Conservation (phyloP, 208 protist species). For the Leishmania turanica region DNA sequence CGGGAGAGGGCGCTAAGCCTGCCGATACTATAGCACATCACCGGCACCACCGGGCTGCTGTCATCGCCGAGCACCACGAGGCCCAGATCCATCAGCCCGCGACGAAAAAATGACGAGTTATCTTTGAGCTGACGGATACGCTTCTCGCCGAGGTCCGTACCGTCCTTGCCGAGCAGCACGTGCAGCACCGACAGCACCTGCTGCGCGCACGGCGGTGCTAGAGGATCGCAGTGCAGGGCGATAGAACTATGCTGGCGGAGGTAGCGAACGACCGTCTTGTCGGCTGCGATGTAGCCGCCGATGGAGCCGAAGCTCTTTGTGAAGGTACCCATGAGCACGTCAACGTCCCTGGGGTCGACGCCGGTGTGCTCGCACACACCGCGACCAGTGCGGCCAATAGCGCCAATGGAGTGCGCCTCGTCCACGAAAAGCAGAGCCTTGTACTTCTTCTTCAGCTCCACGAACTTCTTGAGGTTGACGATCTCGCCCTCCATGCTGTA, state of each 20-base stretch:
- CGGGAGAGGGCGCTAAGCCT: conserved; percentile 92
- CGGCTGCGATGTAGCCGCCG: conserved; percentile 96
- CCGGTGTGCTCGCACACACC: conserved; percentile 95
- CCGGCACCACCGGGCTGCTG: conserved; percentile 96
- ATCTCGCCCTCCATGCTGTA: conserved; percentile 99
- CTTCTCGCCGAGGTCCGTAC: conserved; percentile 84
- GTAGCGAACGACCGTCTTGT: conserved; percentile 74
- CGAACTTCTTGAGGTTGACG: conserved; percentile 93
- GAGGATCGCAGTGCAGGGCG: conserved; percentile 72
- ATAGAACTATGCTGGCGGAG: conserved; percentile 72
- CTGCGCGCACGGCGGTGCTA: conserved; percentile 89
- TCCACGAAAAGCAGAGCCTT: conserved; percentile 97
- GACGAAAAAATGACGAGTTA: conserved; percentile 88
- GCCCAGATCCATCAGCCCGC: conserved; percentile 76
- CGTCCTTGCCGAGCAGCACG: conserved; percentile 91
- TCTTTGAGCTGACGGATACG: conserved; percentile 80
- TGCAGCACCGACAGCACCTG: conserved; percentile 91
- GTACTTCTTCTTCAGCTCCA: conserved; percentile 97
- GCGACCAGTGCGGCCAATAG: conserved; percentile 94
- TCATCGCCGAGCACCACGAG: conserved; percentile 88
- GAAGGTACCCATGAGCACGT: conserved; percentile 97
- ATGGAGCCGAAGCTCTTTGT: conserved; percentile 97
- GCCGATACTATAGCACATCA: conserved; percentile 95
- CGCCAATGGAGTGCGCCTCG: conserved; percentile 98
- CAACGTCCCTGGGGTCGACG: conserved; percentile 88